Conservation (phyloP, 495 filamentous ascomycete species). For the Penicillium atrosanguineum region DNA sequence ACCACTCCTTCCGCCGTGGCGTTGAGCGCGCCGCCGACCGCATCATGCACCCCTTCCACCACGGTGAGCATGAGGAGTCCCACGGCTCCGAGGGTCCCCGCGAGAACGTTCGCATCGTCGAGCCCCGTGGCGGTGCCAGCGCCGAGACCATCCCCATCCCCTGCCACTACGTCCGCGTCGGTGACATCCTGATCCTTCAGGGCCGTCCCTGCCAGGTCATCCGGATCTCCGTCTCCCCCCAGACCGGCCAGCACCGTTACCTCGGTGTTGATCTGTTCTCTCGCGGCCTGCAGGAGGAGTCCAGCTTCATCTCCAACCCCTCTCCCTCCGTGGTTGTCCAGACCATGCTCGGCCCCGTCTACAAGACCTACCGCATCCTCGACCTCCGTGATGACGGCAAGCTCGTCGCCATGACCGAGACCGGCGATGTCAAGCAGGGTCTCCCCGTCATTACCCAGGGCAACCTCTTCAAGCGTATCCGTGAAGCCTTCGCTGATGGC, state of each 20-base stretch:
- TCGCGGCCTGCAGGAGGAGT: slow-evolving; percentile 99
- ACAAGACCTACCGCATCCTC: slow-evolving; percentile 99
- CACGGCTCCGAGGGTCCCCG: slow-evolving; percentile 41
- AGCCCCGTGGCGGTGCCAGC: slow-evolving; percentile 47
- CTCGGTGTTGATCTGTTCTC: slow-evolving; percentile 99
- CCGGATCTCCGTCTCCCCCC: slow-evolving; percentile 95
- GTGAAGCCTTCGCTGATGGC: slow-evolving; percentile 83
- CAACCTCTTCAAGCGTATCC: slow-evolving; percentile 75
- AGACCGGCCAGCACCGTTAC: slow-evolving; percentile 99
- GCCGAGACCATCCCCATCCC: slow-evolving; percentile 96
- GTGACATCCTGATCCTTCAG: slow-evolving; percentile 98
- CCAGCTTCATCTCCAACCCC: slow-evolving; percentile 94
- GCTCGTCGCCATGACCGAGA: slow-evolving; percentile 80
- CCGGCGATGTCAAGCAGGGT: slow-evolving; percentile 95
- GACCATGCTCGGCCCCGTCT: slow-evolving; percentile 99
- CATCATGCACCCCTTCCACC: slow-evolving; percentile 67
- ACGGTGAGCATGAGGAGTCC: slow-evolving; percentile 56
- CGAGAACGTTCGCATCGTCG: slow-evolving; percentile 52
- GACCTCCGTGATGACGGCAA: slow-evolving; percentile 88
- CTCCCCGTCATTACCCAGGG: slow-evolving; percentile 92
- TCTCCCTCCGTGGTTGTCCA: slow-evolving; percentile 94
- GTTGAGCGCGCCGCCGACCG: slow-evolving; percentile 81
- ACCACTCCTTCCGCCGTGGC: slow-evolving; percentile 91
- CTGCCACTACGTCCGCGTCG: slow-evolving; percentile 98
- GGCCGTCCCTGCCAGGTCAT: slow-evolving; percentile 99